A percentile compares a stretch with the other conserved stretches of the same genome.
Conservation (phyloP, 1,284 basidiomycete species). For the Pseudomicrostroma phylloplanum region DNA sequence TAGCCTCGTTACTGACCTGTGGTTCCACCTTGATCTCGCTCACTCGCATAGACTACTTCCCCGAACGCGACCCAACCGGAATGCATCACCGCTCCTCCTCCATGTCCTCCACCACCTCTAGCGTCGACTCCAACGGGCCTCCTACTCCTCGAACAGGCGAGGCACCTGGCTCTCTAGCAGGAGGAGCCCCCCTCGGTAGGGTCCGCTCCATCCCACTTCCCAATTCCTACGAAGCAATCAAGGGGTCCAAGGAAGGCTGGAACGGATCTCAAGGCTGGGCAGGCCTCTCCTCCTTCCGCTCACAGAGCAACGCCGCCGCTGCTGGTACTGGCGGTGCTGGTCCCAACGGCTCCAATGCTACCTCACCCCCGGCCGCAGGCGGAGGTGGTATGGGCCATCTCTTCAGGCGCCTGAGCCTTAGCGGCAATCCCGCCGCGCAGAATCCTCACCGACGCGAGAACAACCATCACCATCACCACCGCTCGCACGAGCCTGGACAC, state of each 20-base stretch:
- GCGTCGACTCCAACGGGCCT: neutral
- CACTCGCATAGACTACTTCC: neutral
- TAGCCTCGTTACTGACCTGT: neutral
- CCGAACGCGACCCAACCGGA: constrained; percentile 1
- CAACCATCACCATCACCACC: neutral
- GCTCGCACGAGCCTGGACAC: neutral
- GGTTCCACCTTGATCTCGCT: neutral
- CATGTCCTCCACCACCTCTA: constrained; percentile 3
- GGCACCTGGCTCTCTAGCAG: neutral
- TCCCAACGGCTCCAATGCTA: neutral
- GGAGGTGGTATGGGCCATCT: constrained; percentile 1
- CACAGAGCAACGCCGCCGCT: too few relatives aligned
- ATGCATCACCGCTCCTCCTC: constrained; percentile 3
- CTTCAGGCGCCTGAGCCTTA: neutral
- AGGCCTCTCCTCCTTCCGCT: neutral
- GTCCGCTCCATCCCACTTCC: constrained; percentile 1
- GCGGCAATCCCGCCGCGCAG: neutral
- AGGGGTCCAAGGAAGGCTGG: neutral
- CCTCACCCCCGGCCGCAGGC: constrained; percentile 1
- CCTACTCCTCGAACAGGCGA: neutral
- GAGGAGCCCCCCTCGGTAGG: constrained; percentile 1
- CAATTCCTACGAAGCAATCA: neutral
- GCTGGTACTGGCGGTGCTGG: too few relatives aligned
- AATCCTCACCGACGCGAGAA: neutral
- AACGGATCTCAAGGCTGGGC: neutral